Evolutionary conservation across 2,329 filamentous ascomycete genomes (phyloP).

Genomic region (Fusarium euwallaceae): DNA sequence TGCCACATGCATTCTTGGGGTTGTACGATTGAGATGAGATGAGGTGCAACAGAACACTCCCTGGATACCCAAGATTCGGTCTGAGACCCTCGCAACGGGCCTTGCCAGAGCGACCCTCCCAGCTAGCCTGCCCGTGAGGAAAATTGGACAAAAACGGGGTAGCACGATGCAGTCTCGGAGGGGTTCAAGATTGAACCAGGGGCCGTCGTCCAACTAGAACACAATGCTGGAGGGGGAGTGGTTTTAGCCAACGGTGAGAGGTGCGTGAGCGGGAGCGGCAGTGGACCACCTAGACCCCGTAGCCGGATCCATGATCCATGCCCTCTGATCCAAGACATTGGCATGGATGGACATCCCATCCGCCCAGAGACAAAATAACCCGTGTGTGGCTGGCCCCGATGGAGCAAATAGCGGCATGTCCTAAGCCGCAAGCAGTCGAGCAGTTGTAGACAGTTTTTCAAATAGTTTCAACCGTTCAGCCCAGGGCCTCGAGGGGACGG

Average conservation of each 20-base stretch:
- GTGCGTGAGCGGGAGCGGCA: conserved; percentile 29
- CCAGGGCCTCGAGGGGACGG: conserved; percentile 13
- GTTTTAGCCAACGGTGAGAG: conserved; percentile 36
- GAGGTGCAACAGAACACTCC: conserved; percentile 37
- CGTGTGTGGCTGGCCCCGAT: conserved; percentile 36
- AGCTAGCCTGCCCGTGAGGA: conserved; percentile 2
- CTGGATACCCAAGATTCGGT: conserved; percentile 23
- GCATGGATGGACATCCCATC: conserved; percentile 31
- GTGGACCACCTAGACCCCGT: conserved; percentile 22
- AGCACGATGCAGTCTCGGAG: conserved; percentile 11
- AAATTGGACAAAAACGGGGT: conserved; percentile 12
- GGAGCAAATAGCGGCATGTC: conserved; percentile 25
- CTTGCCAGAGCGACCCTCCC: not conserved
- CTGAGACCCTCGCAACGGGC: conserved; percentile 31
- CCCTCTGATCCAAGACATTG: conserved; percentile 32
- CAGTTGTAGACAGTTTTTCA: conserved; percentile 20
- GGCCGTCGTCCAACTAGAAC: conserved; percentile 5
- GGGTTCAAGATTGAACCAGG: conserved; percentile 13
- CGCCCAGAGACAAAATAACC: conserved; percentile 23
- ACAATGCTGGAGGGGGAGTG: conserved; percentile 18
- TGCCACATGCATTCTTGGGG: conserved; percentile 13
- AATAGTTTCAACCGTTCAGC: conserved; percentile 30
- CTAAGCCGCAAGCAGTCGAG: conserved; percentile 34
- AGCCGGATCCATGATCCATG: conserved; percentile 26
- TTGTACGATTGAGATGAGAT: conserved; percentile 31